phyloP scores from a whole-genome alignment of 2,329 filamentous ascomycete species.

The Onygena corvina region DNA sequence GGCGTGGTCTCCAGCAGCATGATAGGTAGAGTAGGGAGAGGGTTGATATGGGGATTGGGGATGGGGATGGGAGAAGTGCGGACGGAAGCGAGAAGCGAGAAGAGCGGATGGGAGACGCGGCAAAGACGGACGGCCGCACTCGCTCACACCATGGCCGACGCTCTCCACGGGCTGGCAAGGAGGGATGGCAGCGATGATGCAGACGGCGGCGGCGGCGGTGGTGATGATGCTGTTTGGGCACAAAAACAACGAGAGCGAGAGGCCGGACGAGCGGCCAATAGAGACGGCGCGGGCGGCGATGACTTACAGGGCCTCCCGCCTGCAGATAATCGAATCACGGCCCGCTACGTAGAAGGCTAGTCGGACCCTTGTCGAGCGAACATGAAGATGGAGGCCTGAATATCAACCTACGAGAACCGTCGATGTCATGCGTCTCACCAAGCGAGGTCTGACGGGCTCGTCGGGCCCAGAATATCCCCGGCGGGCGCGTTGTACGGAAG shows the following conservation, averaged over 20 bases:
- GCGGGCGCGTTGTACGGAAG: neutral
- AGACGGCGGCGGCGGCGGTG: no score
- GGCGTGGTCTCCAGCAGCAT: slow-evolving; percentile 3
- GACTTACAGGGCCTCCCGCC: slow-evolving; percentile 4
- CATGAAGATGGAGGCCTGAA: neutral
- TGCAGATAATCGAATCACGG: slow-evolving; percentile 5
- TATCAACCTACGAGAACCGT: neutral
- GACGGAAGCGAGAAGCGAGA: neutral
- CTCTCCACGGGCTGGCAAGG: no score
- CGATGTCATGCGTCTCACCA: slow-evolving; percentile 3
- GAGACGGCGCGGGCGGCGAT: neutral
- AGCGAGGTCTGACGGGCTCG: neutral
- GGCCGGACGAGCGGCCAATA: neutral
- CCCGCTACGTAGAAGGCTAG: slow-evolving; percentile 1
- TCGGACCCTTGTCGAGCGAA: neutral
- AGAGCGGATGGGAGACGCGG: no score
- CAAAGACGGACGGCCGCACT: no score
- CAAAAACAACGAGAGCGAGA: neutral
- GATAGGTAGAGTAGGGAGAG: no score
- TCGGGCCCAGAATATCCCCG: slow-evolving; percentile 1
- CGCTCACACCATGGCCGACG: no score
- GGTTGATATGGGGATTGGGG: no score
- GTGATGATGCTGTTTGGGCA: no score
- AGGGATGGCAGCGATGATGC: no score
- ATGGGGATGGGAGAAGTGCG: neutral